Evolutionary conservation across 1,139 yeast species (phyloP).

Genomic region (Magnusiomyces clavatus): DNA sequence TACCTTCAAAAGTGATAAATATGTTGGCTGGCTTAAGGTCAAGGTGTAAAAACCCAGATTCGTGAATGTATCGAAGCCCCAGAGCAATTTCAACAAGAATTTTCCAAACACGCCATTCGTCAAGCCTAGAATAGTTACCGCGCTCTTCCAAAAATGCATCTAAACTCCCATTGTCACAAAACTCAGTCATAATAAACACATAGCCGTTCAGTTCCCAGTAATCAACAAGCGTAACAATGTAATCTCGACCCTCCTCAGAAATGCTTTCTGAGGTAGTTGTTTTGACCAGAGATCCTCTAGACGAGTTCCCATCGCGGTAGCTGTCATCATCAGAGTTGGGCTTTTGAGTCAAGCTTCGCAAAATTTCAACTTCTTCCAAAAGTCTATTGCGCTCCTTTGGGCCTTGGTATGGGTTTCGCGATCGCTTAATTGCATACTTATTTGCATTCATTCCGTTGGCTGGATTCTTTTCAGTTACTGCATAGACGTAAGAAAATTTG

Average conservation of each 20-base stretch:
- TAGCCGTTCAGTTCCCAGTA: slow-evolving; percentile 78
- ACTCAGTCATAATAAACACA: slow-evolving; percentile 89
- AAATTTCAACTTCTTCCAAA: slow-evolving; percentile 50
- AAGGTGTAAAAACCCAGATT: slow-evolving; percentile 65
- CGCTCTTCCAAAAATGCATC: slow-evolving; percentile 73
- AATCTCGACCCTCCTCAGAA: slow-evolving; percentile 64
- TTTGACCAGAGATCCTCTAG: not conserved
- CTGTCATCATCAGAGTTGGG: not conserved
- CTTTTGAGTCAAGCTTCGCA: slow-evolving; percentile 32
- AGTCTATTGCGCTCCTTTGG: slow-evolving; percentile 45
- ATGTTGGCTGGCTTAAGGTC: slow-evolving; percentile 95
- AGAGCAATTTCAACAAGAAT: slow-evolving; percentile 70
- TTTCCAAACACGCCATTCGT: slow-evolving; percentile 98
- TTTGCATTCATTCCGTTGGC: slow-evolving; percentile 16
- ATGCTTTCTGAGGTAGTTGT: slow-evolving; percentile 32
- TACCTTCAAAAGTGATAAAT: slow-evolving; percentile 90
- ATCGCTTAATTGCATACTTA: slow-evolving; percentile 75
- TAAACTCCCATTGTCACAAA: slow-evolving; percentile 88
- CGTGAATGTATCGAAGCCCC: slow-evolving; percentile 78
- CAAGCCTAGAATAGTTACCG: slow-evolving; percentile 67
- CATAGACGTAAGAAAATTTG: slow-evolving; percentile 82
- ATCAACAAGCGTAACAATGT: slow-evolving; percentile 69
- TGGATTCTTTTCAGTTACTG: slow-evolving; percentile 44
- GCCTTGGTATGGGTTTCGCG: slow-evolving; percentile 50
- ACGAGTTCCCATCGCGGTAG: not conserved